Conservation (phyloP, 2,329 filamentous ascomycete genomes). For the Apiospora saccharicola region DNA sequence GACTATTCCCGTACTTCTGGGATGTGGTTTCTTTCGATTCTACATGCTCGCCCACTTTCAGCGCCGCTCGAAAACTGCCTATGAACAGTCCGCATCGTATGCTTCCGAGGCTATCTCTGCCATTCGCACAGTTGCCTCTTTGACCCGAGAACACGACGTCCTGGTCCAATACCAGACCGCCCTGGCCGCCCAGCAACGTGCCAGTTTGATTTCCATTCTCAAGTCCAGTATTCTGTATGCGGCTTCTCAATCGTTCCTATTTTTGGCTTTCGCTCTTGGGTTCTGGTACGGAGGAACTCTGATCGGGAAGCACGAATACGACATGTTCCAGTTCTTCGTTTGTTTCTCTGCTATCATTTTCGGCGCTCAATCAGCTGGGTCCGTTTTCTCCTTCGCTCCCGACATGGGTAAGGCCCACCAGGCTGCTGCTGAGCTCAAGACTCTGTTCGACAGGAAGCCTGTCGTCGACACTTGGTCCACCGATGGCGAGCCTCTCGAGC, state of each 20-base stretch:
- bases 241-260: conserved; percentile 82
- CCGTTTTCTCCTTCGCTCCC: conserved; percentile 87
- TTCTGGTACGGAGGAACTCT: conserved; percentile 92
- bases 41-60: conserved; percentile 84
- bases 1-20: conserved; percentile 78
- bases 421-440: conserved; percentile 81
- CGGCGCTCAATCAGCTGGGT: conserved; percentile 89
- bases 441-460: conserved; percentile 83
- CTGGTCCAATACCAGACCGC: conserved; percentile 72
- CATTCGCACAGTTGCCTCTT: conserved; percentile 89
- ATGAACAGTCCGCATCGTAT: conserved; percentile 82
- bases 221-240: conserved; percentile 84
- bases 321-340: conserved; percentile 88
- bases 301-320: conserved; percentile 74
- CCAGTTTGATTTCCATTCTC: conserved; percentile 75
- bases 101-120: conserved; percentile 94
- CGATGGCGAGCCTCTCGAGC: conserved; percentile 68
- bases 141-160: conserved; percentile 88
- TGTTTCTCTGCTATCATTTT: conserved; percentile 90
- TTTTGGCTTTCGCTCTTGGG: conserved; percentile 83
- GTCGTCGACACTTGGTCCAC: conserved; percentile 82
- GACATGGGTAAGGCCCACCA: conserved; percentile 94
- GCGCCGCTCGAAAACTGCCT: conserved; percentile 78
- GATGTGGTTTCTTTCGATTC: conserved; percentile 87
- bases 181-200: conserved; percentile 70